Percentiles rank a stretch among this genome's conserved stretches.
These are phyloP conservation scores for Tilletia horrida DNA, from an alignment of 1,284 basidiomycete genomes.

Conservation along the genomic window DNA sequence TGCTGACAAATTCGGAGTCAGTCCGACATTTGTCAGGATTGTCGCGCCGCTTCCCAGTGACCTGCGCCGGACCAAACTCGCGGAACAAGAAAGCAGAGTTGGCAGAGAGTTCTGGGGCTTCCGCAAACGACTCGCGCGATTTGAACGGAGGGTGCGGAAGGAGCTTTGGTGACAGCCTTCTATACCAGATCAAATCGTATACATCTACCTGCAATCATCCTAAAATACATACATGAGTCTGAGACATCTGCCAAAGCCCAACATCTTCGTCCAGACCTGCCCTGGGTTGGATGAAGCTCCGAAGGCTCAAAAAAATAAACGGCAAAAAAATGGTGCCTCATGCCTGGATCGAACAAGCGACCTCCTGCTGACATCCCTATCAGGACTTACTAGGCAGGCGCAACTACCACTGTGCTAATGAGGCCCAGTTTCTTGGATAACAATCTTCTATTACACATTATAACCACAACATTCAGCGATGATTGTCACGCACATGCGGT, in stretches of 20 bases:
- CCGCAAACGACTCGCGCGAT: slow-evolving; percentile 34
- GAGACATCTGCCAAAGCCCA: too few relatives aligned
- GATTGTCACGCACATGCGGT: too few relatives aligned
- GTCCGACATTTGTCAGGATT: slow-evolving; percentile 43
- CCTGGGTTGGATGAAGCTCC: too few relatives aligned
- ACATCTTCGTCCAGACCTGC: too few relatives aligned
- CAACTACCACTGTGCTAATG: slow-evolving; percentile 16
- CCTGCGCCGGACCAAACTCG: slow-evolving; percentile 29
- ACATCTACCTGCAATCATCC: too few relatives aligned
- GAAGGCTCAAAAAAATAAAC: not conserved
- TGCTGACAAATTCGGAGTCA: slow-evolving; percentile 44
- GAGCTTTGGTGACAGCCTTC: slow-evolving; percentile 23
- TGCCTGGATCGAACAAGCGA: slow-evolving; percentile 15
- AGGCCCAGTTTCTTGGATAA: too few relatives aligned
- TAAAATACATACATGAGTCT: too few relatives aligned
- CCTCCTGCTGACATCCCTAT: not conserved
- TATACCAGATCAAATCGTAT: not conserved
- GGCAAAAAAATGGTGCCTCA: slow-evolving; percentile 1
- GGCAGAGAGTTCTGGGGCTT: slow-evolving; percentile 36
- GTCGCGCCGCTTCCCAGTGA: slow-evolving; percentile 43
- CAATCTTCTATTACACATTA: too few relatives aligned
- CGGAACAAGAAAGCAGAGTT: slow-evolving; percentile 32
- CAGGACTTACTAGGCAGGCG: slow-evolving; percentile 9
- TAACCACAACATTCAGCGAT: too few relatives aligned
- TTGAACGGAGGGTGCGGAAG: slow-evolving; percentile 22